These are phyloP conservation scores for Calonectria pteridis DNA, from an alignment of 2,329 filamentous ascomycete species.

Conservation along the genomic window DNA sequence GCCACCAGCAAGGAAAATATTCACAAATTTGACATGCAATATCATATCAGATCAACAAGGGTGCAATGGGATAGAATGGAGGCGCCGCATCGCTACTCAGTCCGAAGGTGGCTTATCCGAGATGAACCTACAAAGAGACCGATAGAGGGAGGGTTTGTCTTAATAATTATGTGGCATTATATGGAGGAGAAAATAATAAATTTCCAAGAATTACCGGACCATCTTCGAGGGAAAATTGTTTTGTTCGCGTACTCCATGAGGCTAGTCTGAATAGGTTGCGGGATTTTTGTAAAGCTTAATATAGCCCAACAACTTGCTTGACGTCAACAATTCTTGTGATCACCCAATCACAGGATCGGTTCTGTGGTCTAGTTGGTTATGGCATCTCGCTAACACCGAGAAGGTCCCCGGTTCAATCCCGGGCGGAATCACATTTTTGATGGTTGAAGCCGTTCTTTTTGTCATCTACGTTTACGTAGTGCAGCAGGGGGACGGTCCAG, in stretches of 20 bases:
- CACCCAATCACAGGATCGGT: conserved; percentile 17
- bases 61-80: not conserved
- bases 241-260: not conserved
- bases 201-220: not conserved
- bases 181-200: not conserved
- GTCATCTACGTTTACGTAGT: not conserved
- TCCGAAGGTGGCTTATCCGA: not conserved
- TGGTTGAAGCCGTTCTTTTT: not conserved
- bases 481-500: too few relatives aligned
- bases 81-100: not conserved
- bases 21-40: not conserved
- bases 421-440: conserved; percentile 39
- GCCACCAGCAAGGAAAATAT: not conserved
- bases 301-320: not conserved
- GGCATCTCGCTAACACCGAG: conserved; percentile 42
- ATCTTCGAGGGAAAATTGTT: not conserved
- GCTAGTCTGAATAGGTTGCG: not conserved
- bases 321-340: not conserved
- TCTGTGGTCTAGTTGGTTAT: conserved; percentile 43
- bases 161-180: not conserved
- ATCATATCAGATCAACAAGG: not conserved
- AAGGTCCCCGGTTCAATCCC: conserved; percentile 43
- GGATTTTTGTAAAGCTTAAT: not conserved
- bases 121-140: not conserved
- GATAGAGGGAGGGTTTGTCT: not conserved